Evolutionary conservation across 2,329 filamentous ascomycete genomes (phyloP), one percentile per base, ranked within the genome.

Genomic region (Trichophyton verrucosum): DNA sequence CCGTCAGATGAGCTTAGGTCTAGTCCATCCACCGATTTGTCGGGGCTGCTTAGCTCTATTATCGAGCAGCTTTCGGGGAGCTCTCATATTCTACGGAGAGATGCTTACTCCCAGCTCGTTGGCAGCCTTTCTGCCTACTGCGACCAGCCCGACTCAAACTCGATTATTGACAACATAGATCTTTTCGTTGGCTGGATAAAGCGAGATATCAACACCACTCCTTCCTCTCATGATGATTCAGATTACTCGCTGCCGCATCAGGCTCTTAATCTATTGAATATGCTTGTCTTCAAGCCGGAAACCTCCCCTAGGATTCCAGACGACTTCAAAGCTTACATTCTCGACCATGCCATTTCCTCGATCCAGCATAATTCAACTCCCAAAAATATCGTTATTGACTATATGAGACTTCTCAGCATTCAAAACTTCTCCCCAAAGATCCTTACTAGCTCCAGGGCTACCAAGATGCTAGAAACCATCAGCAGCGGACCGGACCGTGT

Each of bases 61-160:
- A 81, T 90, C 40, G 86, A 89, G 73, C 88, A 94, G 73, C 81
- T 99, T 56, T 88, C 87, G 42, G 85, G 88, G 22, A 78, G 84
- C 33, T 87, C 91, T 66, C 81, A 86, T 59, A 82, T 85, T 61
- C 85, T 84, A 11, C 87, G 87, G 66, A 74, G 94, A 36, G 94
- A 99, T 75, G 89, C 91, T 57, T 97, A 99, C 69, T 85, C 86
- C 70, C 87, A 87, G 68, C 78, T 99, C 51, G 83, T 87, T 36
- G 82, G 85, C 38, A 85, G 86, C 3, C 77, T 96, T 66, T 88
- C 89, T 71, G 82, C 87, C 4, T 96, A 92, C 61, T 89, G 91
- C 64, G 88, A 89, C 66, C 76, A 95, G 13, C 91, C 91, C 0
- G 87, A 94, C 65, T 78, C 84, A 40, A 82, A 87, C 61, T 85